Percentiles rank a stretch among this genome's conserved stretches.
phyloP scores from a whole-genome alignment of 2,329 filamentous ascomycete species.

The Dothideomycetidae sp. region DNA sequence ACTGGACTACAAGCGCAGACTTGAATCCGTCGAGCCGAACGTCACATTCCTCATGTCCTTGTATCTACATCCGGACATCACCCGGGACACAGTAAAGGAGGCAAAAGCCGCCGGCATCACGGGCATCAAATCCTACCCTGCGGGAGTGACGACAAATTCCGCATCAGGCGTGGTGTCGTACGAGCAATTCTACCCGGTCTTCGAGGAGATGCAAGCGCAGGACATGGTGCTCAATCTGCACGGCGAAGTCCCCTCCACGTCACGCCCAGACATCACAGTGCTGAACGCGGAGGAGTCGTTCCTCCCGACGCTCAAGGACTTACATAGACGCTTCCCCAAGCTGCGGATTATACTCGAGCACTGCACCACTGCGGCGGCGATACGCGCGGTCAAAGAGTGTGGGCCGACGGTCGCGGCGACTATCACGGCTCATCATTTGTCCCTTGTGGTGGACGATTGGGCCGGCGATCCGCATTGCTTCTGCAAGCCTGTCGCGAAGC shows the following conservation, averaged over 20 bases:
- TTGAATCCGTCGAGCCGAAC: slow-evolving; percentile 32
- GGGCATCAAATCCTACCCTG: slow-evolving; percentile 57
- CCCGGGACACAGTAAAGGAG: slow-evolving; percentile 46
- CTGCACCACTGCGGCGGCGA: slow-evolving; percentile 70
- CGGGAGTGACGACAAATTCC: slow-evolving; percentile 45
- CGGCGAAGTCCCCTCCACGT: slow-evolving; percentile 58
- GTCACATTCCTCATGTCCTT: slow-evolving; percentile 39
- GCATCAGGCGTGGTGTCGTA: slow-evolving; percentile 55
- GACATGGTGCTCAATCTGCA: slow-evolving; percentile 85
- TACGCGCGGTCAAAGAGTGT: slow-evolving; percentile 63
- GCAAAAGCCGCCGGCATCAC: slow-evolving; percentile 58
- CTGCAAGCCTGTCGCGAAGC: slow-evolving; percentile 54
- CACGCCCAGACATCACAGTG: slow-evolving; percentile 25
- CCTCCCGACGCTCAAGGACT: slow-evolving; percentile 59
- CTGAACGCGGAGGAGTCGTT: slow-evolving; percentile 63
- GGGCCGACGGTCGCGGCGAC: slow-evolving; percentile 65
- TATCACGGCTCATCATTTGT: slow-evolving; percentile 77
- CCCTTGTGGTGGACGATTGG: slow-evolving; percentile 63
- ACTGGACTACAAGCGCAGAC: slow-evolving; percentile 31
- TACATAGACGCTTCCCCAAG: slow-evolving; percentile 62
- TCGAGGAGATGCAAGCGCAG: slow-evolving; percentile 76
- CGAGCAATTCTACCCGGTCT: slow-evolving; percentile 60
- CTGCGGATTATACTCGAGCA: slow-evolving; percentile 61
- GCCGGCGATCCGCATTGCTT: slow-evolving; percentile 59
- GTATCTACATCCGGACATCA: slow-evolving; percentile 36